Conservation (phyloP, 208 protist species). For the Crithidia bombi region DNA sequence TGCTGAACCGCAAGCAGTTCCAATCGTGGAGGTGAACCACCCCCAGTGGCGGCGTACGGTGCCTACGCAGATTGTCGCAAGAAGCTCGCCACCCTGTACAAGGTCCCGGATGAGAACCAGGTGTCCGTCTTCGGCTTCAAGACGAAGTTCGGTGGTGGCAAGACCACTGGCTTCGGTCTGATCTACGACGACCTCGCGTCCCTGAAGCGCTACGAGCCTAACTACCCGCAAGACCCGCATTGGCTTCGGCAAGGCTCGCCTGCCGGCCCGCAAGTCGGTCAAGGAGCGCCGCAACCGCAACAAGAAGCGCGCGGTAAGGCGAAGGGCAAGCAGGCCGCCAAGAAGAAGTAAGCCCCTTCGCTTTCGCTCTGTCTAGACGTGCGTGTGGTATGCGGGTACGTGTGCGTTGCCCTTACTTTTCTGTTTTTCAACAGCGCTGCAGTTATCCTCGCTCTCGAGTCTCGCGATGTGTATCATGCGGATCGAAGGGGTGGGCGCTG, state of each 20-base stretch:
- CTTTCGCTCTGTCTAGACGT: not conserved
- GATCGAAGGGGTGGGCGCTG: too few species aligned
- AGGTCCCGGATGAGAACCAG: constrained; percentile 95
- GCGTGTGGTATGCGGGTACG: too few species aligned
- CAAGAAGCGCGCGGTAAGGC: constrained; percentile 98
- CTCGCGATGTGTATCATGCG: too few species aligned
- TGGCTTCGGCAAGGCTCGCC: constrained; percentile 90
- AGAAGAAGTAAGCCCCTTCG: constrained; percentile 90
- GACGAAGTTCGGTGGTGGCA: constrained; percentile 99
- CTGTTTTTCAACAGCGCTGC: too few species aligned
- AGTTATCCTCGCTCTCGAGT: too few species aligned
- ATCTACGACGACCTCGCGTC: constrained; percentile 98
- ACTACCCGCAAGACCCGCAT: constrained; percentile 97
- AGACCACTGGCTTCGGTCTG: constrained; percentile 98
- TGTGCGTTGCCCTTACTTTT: too few species aligned
- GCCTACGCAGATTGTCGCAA: constrained; percentile 94
- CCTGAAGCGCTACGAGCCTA: constrained; percentile 97
- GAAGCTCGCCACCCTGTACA: constrained; percentile 98
- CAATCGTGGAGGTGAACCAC: constrained; percentile 94
- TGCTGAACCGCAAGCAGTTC: constrained; percentile 99
- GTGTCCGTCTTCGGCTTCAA: constrained; percentile 98
- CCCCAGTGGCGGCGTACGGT: constrained; percentile 92
- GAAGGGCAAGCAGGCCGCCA: constrained; percentile 92
- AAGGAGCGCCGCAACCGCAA: constrained; percentile 99
- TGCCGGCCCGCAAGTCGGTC: constrained; percentile 95